Percentiles rank a stretch among this genome's conserved stretches.
Conservation (phyloP, 1,139 yeast species). For the Zygosaccharomyces pseudobailii region DNA sequence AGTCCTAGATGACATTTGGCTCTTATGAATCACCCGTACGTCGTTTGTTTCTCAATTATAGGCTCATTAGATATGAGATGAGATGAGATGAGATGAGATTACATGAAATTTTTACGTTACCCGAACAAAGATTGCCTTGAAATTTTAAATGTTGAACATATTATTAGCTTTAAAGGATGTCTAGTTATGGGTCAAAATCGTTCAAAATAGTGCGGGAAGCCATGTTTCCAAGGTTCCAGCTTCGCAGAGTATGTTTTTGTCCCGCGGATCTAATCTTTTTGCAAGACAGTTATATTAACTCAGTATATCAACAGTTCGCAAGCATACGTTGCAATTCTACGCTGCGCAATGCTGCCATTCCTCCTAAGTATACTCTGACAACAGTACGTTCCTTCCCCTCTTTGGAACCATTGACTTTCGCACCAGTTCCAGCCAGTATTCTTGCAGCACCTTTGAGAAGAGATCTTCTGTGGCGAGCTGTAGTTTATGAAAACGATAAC, state of each 20-base stretch:
- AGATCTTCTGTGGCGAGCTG: conserved; percentile 92
- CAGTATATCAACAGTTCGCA: conserved; percentile 1
- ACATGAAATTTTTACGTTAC: conserved; percentile 13
- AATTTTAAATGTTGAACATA: not conserved
- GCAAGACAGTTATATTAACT: not conserved
- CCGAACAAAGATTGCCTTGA: not conserved
- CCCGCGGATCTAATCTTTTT: not conserved
- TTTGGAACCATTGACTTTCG: conserved; percentile 71
- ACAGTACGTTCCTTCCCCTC: conserved; percentile 83
- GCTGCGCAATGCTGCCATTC: conserved; percentile 36
- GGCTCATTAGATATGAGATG: conserved; percentile 8
- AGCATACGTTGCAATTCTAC: conserved; percentile 4
- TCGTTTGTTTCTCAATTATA: too few relatives aligned
- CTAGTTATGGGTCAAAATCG: not conserved
- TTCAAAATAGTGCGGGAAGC: not conserved
- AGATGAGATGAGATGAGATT: conserved; percentile 16
- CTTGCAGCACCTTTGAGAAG: conserved; percentile 76
- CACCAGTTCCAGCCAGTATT: conserved; percentile 68
- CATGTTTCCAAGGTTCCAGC: conserved; percentile 9
- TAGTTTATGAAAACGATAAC: conserved; percentile 83
- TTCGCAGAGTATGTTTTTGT: conserved; percentile 10
- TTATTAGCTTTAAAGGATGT: not conserved
- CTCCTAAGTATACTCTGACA: conserved; percentile 76
- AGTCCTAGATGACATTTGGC: conserved; percentile 65
- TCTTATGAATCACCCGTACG: not conserved